Conservation (phyloP, 495 filamentous ascomycete species). For the Apodospora peruviana region DNA sequence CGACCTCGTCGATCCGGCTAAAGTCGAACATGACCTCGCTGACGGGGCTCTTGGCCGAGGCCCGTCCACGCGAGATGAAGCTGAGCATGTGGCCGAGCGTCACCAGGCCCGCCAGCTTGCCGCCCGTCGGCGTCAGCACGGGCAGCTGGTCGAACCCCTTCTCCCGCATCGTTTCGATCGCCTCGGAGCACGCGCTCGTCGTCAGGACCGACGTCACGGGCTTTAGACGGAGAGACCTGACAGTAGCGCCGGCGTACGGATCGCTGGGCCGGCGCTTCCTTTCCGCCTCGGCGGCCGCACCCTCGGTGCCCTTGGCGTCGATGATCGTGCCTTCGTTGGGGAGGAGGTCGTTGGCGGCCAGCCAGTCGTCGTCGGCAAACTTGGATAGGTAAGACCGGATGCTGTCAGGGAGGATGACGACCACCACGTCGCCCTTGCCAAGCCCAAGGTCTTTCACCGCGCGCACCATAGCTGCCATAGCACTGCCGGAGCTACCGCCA, state of each 20-base stretch:
- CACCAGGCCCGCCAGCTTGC: constrained; percentile 79
- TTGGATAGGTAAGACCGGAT: constrained; percentile 98
- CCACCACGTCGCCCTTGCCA: constrained; percentile 72
- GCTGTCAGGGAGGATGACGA: constrained; percentile 89
- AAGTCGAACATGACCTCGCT: constrained; percentile 97
- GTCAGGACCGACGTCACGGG: constrained; percentile 80
- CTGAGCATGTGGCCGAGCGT: constrained; percentile 93
- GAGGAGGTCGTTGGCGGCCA: constrained; percentile 87
- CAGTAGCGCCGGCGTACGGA: constrained; percentile 65
- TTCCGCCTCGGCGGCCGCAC: constrained; percentile 10
- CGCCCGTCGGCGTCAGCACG: constrained; percentile 63
- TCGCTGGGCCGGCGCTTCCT: constrained; percentile 37
- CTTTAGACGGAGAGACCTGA: constrained; percentile 78
- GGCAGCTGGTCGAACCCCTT: constrained; percentile 95
- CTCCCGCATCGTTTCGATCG: constrained; percentile 95
- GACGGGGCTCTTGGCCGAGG: constrained; percentile 63
- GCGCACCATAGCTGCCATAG: constrained; percentile 77
- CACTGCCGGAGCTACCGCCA: constrained; percentile 90
- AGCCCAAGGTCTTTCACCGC: constrained; percentile 71
- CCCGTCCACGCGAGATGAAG: constrained; percentile 77
- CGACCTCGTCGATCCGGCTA: constrained; percentile 71
- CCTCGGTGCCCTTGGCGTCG: constrained; percentile 21
- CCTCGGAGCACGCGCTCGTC: constrained; percentile 65
- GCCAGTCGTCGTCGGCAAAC: constrained; percentile 98
- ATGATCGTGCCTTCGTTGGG: constrained; percentile 39